Conservation (phyloP, 2,329 filamentous ascomycete genomes). For the Trichoderma sp. region DNA sequence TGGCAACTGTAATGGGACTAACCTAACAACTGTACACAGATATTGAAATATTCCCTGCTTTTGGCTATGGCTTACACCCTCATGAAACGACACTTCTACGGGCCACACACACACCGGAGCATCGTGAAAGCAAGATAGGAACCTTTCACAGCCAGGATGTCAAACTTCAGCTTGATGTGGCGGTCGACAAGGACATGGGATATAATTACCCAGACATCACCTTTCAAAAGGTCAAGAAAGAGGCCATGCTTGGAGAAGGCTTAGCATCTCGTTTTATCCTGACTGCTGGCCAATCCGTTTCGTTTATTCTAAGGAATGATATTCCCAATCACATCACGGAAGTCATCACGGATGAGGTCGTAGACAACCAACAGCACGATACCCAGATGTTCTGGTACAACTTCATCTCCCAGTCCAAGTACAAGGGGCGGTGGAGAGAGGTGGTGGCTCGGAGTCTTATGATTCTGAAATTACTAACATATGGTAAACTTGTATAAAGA, state of each 20-base stretch:
- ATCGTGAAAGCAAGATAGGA: constrained; percentile 54
- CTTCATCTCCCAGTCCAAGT: constrained; percentile 68
- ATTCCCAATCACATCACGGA: constrained; percentile 54
- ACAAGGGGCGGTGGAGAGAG: constrained; percentile 70
- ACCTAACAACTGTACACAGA: constrained; percentile 39
- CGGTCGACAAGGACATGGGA: constrained; percentile 54
- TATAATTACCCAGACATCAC: constrained; percentile 48
- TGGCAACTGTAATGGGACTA: not conserved
- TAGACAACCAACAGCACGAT: constrained; percentile 63
- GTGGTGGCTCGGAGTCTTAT: constrained; percentile 68
- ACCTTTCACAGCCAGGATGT: constrained; percentile 58
- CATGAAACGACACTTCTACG: constrained; percentile 59
- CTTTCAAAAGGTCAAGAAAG: constrained; percentile 53
- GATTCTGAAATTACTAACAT: constrained; percentile 73
- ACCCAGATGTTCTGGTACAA: constrained; percentile 71
- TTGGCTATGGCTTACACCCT: constrained; percentile 63
- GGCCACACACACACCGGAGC: constrained; percentile 38
- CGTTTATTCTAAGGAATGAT: constrained; percentile 65
- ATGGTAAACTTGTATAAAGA: constrained; percentile 33
- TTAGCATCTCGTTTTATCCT: constrained; percentile 59
- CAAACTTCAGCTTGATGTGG: constrained; percentile 65
- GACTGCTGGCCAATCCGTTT: constrained; percentile 64
- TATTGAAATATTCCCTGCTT: constrained; percentile 69
- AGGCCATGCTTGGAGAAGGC: constrained; percentile 58
- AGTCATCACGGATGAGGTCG: constrained; percentile 54